Conservation (phyloP, 176 grass and related monocot genomes). For the Lolium rigidum region DNA sequence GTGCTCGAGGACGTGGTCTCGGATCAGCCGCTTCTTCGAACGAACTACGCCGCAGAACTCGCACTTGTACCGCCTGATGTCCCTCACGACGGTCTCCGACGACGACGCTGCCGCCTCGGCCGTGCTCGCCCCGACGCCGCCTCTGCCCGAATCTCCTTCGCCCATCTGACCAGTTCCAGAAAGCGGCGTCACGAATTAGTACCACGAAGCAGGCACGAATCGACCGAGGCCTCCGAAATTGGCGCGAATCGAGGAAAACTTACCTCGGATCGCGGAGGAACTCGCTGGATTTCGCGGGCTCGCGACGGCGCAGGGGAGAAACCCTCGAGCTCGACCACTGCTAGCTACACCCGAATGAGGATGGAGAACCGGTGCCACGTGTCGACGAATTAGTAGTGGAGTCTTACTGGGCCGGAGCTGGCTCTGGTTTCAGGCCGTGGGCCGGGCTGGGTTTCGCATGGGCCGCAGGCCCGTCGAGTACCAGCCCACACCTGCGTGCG, state of each 20-base stretch:
- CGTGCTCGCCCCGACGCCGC: neutral
- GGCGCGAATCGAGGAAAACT: neutral
- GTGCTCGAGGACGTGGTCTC: conserved; percentile 49
- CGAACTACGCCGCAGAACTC: conserved; percentile 62
- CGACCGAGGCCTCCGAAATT: too few relatives aligned
- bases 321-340: conserved; percentile 37
- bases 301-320: conserved; percentile 33
- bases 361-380: neutral
- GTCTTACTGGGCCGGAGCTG: neutral
- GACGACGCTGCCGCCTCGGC: neutral
- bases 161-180: conserved; percentile 19
- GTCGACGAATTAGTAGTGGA: neutral
- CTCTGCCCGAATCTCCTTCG: neutral
- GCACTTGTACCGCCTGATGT: conserved; percentile 66
- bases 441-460: neutral
- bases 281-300: neutral
- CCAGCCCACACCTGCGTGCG: conserved; percentile 15
- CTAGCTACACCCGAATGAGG: too few relatives aligned
- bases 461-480: neutral
- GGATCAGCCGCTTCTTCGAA: conserved; percentile 64
- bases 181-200: neutral
- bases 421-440: neutral
- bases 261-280: conserved; percentile 23
- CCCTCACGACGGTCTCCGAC: conserved; percentile 23
- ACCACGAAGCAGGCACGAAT: neutral